phyloP scores from a whole-genome alignment of 2,329 filamentous ascomycete species.

The Nigrospora osmanthi region DNA sequence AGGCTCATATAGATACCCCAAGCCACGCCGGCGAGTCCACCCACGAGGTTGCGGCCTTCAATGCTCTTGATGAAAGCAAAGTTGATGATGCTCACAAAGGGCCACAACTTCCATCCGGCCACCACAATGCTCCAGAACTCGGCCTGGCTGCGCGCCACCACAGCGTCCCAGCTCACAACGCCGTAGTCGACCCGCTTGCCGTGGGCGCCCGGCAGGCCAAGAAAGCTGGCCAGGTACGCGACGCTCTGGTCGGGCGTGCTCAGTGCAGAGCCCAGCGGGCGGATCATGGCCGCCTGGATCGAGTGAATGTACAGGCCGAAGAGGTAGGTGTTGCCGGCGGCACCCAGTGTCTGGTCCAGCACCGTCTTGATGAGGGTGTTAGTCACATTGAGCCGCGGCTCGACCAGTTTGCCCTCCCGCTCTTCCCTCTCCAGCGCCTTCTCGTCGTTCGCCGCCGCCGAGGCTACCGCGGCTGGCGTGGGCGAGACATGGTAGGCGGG shows the following conservation, averaged over 20 bases:
- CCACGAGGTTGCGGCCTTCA: constrained; percentile 61
- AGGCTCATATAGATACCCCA: constrained; percentile 74
- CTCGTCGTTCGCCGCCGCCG: constrained; percentile 30
- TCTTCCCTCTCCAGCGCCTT: constrained; percentile 29
- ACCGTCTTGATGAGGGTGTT: constrained; percentile 62
- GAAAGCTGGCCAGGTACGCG: constrained; percentile 14
- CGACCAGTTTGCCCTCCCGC: constrained; percentile 28
- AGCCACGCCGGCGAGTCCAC: constrained; percentile 61
- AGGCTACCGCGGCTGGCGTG: constrained; percentile 26
- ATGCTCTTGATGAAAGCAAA: constrained; percentile 64
- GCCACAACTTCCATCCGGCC: constrained; percentile 70
- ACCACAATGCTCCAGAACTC: constrained; percentile 59
- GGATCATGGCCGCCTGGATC: constrained; percentile 40
- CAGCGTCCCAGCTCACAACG: constrained; percentile 34
- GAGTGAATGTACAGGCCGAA: constrained; percentile 46
- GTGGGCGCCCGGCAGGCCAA: constrained; percentile 25
- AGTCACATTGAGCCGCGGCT: constrained; percentile 46
- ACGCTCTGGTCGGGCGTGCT: constrained; percentile 25
- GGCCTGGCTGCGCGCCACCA: constrained; percentile 33
- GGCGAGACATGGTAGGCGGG: constrained; percentile 53
- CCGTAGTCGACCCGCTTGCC: constrained; percentile 33
- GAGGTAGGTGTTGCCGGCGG: constrained; percentile 53
- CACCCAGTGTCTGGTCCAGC: constrained; percentile 63
- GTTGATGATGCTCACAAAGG: constrained; percentile 60
- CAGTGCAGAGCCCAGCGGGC: constrained; percentile 18